A percentile compares a stretch with the other conserved stretches of the same genome.
phyloP scores from a whole-genome alignment of 1,284 basidiomycete species.

The Heterobasidion annosum region DNA sequence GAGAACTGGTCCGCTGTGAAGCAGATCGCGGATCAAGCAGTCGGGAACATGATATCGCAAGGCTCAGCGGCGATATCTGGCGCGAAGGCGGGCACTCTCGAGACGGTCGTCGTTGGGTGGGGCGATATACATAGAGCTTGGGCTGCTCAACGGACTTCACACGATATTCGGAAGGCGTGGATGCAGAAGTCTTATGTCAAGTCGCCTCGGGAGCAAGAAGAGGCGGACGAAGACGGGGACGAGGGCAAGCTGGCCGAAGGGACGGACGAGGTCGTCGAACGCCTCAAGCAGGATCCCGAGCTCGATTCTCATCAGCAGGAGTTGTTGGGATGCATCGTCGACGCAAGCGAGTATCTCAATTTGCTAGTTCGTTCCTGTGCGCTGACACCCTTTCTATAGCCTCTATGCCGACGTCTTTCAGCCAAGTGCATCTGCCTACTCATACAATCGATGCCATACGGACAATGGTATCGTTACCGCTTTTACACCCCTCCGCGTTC shows the following conservation, averaged over 20 bases:
- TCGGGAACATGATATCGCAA: conserved; percentile 53
- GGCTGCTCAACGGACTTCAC: conserved; percentile 41
- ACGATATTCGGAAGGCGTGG: conserved; percentile 50
- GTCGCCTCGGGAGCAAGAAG: conserved; percentile 24
- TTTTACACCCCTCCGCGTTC: conserved; percentile 88
- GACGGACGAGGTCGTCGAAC: conserved; percentile 52
- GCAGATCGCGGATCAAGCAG: conserved; percentile 63
- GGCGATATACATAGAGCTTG: conserved; percentile 52
- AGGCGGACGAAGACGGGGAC: conserved; percentile 30
- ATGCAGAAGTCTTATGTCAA: conserved; percentile 43
- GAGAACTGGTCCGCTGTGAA: conserved; percentile 61
- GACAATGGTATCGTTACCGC: conserved; percentile 85
- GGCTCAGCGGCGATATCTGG: conserved; percentile 10
- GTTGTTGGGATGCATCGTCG: conserved; percentile 76
- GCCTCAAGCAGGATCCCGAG: conserved; percentile 63
- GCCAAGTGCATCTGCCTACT: conserved; percentile 79
- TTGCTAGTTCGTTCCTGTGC: conserved; percentile 5
- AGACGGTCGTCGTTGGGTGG: conserved; percentile 47
- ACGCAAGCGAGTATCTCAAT: conserved; percentile 48
- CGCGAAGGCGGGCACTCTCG: neutral
- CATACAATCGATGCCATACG: conserved; percentile 84
- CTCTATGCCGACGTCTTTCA: conserved; percentile 75
- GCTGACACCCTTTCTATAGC: conserved; percentile 24
- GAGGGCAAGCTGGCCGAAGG: conserved; percentile 21
- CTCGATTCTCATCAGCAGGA: conserved; percentile 73